Evolutionary conservation across 495 filamentous ascomycete genomes (phyloP).

Genomic region (Tirmania nivea): DNA sequence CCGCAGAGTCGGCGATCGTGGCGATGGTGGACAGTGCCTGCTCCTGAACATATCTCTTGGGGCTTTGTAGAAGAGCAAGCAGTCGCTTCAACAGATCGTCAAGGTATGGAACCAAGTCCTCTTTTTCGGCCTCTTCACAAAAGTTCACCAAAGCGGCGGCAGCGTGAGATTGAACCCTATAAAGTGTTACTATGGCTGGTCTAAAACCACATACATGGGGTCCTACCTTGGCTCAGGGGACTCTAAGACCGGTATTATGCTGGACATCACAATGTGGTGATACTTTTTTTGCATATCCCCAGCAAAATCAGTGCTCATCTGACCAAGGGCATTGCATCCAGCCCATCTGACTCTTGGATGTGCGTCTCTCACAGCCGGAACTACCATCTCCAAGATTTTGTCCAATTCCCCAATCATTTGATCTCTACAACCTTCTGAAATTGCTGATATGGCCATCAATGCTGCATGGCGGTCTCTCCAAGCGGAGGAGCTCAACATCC

Average conservation of each 20-base stretch:
- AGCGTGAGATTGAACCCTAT: constrained; percentile 79
- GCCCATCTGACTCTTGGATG: constrained; percentile 95
- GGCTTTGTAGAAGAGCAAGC: constrained; percentile 62
- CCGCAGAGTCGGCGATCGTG: constrained; percentile 93
- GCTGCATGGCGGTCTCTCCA: constrained; percentile 96
- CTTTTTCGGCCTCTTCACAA: constrained; percentile 94
- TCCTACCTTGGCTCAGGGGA: constrained; percentile 49
- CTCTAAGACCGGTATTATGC: constrained; percentile 80
- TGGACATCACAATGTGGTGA: constrained; percentile 59
- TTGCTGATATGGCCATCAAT: constrained; percentile 97
- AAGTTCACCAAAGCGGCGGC: constrained; percentile 97
- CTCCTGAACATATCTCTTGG: constrained; percentile 91
- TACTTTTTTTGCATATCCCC: constrained; percentile 97
- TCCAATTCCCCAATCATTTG: constrained; percentile 87
- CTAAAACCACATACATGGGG: background rate
- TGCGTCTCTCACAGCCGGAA: constrained; percentile 73
- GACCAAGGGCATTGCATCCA: constrained; percentile 94
- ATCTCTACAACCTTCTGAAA: constrained; percentile 91
- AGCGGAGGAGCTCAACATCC: constrained; percentile 86
- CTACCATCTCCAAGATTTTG: constrained; percentile 79
- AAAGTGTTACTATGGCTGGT: background rate
- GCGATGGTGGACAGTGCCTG: constrained; percentile 96
- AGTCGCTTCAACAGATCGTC: constrained; percentile 66
- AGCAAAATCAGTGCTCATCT: constrained; percentile 99
- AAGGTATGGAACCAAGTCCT: constrained; percentile 78